Conservation (phyloP, 306 rosid genomes). For the Parietaria judaica region DNA sequence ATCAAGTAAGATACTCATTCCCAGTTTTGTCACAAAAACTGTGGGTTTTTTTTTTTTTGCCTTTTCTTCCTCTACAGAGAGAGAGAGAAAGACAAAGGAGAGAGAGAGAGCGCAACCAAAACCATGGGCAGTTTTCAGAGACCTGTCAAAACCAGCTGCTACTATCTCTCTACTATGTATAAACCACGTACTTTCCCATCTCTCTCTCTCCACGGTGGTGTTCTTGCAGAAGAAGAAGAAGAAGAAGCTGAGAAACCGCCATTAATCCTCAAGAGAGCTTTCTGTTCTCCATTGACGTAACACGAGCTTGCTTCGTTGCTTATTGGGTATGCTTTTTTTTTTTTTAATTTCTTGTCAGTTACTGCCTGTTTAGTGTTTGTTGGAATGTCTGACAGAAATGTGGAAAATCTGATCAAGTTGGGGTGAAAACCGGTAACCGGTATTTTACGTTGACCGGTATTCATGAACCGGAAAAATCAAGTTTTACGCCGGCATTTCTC, state of each 20-base stretch:
- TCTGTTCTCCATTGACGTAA: slow-evolving; percentile 3
- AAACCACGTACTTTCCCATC: neutral
- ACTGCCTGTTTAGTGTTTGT: slow-evolving; percentile 7
- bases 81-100: slow-evolving; percentile 23
- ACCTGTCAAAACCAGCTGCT: slow-evolving; percentile 53
- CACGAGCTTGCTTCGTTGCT: slow-evolving; percentile 2
- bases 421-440: no score
- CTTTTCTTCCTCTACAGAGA: slow-evolving; percentile 8
- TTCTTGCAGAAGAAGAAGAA: neutral
- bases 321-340: neutral
- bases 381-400: neutral
- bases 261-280: neutral
- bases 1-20: neutral
- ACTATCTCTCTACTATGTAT: slow-evolving; percentile 19
- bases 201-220: slow-evolving; percentile 7
- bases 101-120: slow-evolving; percentile 24
- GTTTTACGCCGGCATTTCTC: no score
- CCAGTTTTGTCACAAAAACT: slow-evolving; percentile 23
- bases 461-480: no score
- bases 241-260: neutral
- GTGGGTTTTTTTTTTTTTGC: slow-evolving; percentile 30
- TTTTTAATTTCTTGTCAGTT: no score
- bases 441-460: no score
- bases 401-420: neutral
- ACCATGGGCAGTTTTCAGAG: slow-evolving; percentile 79